Evolutionary conservation across 2,329 filamentous ascomycete species (phyloP), one percentile per base, ranked within the genome.

Genomic region (Tolypocladium tropicale): DNA sequence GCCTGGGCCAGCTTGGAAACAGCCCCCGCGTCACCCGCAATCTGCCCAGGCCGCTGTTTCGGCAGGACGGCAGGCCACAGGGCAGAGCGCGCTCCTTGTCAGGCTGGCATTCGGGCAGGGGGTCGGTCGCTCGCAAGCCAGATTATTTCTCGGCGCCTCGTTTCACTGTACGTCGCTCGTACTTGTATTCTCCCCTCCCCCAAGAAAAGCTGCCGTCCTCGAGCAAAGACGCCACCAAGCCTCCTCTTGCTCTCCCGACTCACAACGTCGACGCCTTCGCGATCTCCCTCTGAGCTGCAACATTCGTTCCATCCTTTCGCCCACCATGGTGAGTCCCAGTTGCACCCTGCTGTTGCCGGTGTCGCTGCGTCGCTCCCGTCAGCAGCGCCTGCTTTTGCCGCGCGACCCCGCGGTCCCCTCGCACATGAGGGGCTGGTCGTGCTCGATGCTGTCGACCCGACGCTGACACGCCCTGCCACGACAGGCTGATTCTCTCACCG

Each of bases 401-500:
- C 9, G 37, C 46, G 28, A 50, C 46, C 46, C 46, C 46, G 46
- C 46, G 28, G 28, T 33, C 28, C 11, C n/a, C 14, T 30, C 23
- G 16, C 43, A 12, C 23, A 36, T 6, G 67, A 70, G 64, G 64
- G 64, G 65, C 63, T 65, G 58, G 56, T 43, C 56, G 28, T 23
- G 28, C 49, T 39, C 48, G 25, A 37, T 49, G 23, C 23, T 12
- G 18, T 30, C 43, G 21, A 30, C n/a, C 21, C 66, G 59, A 71
- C 65, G 54, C 43, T 57, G 53, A 56, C 57, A 53, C 60, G 23
- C 34, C n/a, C 51, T 36, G 52, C 55, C 53, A 52, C 41, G 55
- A 56, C 74, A 97, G 93, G 93, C 93, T 75, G 94, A 99, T 75
- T 93, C 93, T 76, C 88, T 99, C 72, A 97, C 94, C 68, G 94